Conservation (phyloP, 2,329 filamentous ascomycete species). For the Neocatenulostroma microsporum region DNA sequence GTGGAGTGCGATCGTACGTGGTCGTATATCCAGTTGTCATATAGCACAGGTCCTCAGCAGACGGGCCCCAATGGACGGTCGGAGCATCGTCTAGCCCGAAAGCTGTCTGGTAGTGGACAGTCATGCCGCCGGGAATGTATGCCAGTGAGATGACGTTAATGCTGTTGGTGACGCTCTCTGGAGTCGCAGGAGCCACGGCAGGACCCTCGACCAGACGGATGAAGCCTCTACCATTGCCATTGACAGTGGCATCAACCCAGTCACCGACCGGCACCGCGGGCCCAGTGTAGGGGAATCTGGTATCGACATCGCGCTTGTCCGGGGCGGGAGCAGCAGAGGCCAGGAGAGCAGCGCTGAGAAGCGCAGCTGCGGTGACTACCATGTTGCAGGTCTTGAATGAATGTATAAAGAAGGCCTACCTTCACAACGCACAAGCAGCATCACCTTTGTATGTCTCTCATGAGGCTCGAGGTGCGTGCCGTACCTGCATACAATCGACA, state of each 20-base stretch:
- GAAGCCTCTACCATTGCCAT: conserved; percentile 47
- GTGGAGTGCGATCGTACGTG: conserved; percentile 43
- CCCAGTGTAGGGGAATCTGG: conserved; percentile 34
- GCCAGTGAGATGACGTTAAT: conserved; percentile 45
- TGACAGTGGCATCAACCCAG: conserved; percentile 44
- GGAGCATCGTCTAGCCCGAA: conserved; percentile 41
- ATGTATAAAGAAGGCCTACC: no score
- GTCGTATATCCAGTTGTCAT: conserved; percentile 33
- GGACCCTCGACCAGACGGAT: conserved; percentile 44
- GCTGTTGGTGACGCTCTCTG: conserved; percentile 47
- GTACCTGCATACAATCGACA: no score
- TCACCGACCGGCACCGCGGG: conserved; percentile 44
- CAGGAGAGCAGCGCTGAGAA: conserved; percentile 6
- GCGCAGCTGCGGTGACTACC: no score
- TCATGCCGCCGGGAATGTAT: conserved; percentile 43
- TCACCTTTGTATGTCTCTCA: no score
- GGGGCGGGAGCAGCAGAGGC: neutral
- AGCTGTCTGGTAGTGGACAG: conserved; percentile 47
- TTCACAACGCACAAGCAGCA: no score
- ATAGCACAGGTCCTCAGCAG: conserved; percentile 26
- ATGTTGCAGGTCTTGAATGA: no score
- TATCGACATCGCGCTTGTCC: conserved; percentile 1
- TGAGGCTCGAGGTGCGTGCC: no score
- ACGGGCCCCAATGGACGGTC: conserved; percentile 37
- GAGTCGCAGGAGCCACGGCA: conserved; percentile 41